These are phyloP conservation scores for Bidens hawaiensis DNA, from an alignment of 140 eudicot species.

Conservation along the genomic window DNA sequence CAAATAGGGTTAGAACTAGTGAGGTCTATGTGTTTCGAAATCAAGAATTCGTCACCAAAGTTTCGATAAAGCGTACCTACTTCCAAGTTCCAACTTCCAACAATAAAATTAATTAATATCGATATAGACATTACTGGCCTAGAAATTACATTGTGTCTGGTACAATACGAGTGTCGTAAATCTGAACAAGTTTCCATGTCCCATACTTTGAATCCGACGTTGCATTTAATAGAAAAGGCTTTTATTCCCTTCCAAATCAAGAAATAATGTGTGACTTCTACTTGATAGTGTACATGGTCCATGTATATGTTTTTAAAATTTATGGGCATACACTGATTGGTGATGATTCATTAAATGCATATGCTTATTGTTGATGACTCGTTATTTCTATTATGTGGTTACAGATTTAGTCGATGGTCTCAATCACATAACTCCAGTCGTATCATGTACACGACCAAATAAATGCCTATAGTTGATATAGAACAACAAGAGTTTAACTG, in stretches of 20 bases:
- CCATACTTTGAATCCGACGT: neutral
- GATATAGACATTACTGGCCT: neutral
- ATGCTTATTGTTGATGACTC: too few relatives aligned
- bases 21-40: neutral
- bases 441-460: too few relatives aligned
- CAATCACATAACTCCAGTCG: too few relatives aligned
- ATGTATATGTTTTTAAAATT: neutral
- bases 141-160: neutral
- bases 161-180: neutral
- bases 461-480: neutral
- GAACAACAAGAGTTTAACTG: neutral
- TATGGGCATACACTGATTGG: neutral
- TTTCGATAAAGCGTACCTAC: neutral
- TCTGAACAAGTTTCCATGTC: too few relatives aligned
- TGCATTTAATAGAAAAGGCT: neutral
- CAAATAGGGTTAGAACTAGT: neutral
- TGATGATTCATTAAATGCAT: neutral
- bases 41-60: neutral
- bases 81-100: too few relatives aligned
- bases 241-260: conserved; percentile 1
- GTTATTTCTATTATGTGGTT: neutral
- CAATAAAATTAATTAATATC: neutral
- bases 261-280: neutral
- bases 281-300: neutral
- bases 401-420: neutral